A percentile compares a stretch with the other conserved stretches of the same genome.
Evolutionary conservation across 176 grass and related monocot species (phyloP).

Genomic region (Saccharum officinarum): DNA sequence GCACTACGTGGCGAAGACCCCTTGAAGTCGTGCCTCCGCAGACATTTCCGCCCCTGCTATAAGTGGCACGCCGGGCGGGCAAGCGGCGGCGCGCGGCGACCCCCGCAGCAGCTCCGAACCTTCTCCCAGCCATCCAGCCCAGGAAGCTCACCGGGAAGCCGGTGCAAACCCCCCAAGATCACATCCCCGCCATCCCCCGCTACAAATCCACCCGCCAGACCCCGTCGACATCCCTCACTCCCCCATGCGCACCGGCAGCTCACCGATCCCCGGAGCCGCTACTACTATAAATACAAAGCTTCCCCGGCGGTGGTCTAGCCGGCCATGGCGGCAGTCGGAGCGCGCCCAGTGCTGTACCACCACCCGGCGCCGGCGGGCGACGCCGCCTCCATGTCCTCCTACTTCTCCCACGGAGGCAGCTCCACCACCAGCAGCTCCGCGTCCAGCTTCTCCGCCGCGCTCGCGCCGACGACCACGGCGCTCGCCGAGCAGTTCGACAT

Average conservation of each 20-base stretch:
- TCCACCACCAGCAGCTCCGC: conserved; percentile 44
- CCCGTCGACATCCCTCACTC: background rate
- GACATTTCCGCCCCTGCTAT: conserved; percentile 29
- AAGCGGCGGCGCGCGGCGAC: conserved; percentile 37
- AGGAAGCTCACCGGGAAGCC: conserved; percentile 64
- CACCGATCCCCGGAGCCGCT: background rate
- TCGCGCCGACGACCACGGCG: background rate
- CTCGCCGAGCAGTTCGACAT: conserved; percentile 51
- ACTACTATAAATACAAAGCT: conserved; percentile 52
- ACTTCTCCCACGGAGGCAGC: conserved; percentile 48
- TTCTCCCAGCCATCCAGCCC: conserved; percentile 22
- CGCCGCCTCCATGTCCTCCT: conserved; percentile 41
- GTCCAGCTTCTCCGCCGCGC: conserved; percentile 54
- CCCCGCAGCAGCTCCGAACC: conserved; percentile 52
- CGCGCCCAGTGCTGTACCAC: conserved; percentile 51
- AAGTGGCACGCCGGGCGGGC: conserved; percentile 23
- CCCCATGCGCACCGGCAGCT: conserved; percentile 46
- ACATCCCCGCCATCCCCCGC: background rate
- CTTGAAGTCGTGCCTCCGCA: conserved; percentile 7
- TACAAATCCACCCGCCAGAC: conserved; percentile 37
- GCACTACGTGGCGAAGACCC: conserved; percentile 45
- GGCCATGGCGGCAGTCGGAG: conserved; percentile 63
- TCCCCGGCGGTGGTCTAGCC: conserved; percentile 15
- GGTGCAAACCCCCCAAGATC: background rate
- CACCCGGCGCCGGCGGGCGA: conserved; percentile 30